Percentiles rank a stretch among this genome's conserved stretches.
phyloP scores from a whole-genome alignment of 768 basidiomycete genomes.

The Psilocybe cyanescens region DNA sequence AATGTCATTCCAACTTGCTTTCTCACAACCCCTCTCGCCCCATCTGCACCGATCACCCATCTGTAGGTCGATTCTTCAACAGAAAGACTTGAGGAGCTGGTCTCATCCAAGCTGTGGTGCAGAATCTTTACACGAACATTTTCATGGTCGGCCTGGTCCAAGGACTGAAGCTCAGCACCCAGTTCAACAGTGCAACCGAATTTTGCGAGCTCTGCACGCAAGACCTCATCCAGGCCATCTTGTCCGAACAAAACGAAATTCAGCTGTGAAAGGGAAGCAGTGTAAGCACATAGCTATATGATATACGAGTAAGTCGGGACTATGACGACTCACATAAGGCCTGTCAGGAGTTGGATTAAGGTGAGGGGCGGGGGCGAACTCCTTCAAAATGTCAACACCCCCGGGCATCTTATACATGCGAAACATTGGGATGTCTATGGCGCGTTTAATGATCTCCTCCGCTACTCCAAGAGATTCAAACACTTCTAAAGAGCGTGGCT shows the following conservation, averaged over 20 bases:
- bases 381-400: slow-evolving; percentile 27
- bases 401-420: slow-evolving; percentile 38
- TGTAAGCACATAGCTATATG: too few species aligned
- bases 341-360: slow-evolving; percentile 31
- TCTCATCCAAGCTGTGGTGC: slow-evolving; percentile 10
- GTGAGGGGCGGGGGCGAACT: slow-evolving; percentile 29
- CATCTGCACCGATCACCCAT: slow-evolving; percentile 48
- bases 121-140: slow-evolving; percentile 37
- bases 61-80: slow-evolving; percentile 31
- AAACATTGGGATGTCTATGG: slow-evolving; percentile 23
- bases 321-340: slow-evolving; percentile 32
- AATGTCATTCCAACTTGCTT: slow-evolving; percentile 42
- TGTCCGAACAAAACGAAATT: slow-evolving; percentile 30
- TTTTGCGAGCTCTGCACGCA: slow-evolving; percentile 34
- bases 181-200: slow-evolving; percentile 40
- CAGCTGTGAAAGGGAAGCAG: background rate
- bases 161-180: slow-evolving; percentile 46
- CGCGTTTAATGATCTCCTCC: slow-evolving; percentile 33
- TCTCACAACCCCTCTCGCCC: slow-evolving; percentile 43
- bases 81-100: background rate
- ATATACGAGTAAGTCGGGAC: background rate
- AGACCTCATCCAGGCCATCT: slow-evolving; percentile 34
- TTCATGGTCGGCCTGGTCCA: slow-evolving; percentile 38
- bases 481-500: slow-evolving; percentile 49
- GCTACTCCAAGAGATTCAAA: slow-evolving; percentile 40